phyloP scores from a whole-genome alignment of 495 filamentous ascomycete species.

The Aspergillus coremiiformis region DNA sequence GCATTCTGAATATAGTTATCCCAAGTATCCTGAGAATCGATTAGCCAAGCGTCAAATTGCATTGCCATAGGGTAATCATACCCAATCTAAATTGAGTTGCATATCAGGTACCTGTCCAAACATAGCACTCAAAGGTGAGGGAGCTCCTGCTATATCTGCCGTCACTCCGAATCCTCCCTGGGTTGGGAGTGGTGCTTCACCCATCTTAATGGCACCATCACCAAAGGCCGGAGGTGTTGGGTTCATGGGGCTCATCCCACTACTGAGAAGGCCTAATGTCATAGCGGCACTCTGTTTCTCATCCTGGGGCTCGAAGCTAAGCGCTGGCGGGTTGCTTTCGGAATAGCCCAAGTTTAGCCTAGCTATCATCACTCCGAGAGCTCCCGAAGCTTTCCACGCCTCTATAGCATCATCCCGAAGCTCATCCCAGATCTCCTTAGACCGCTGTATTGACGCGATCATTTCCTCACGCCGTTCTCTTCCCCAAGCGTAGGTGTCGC shows the following conservation, averaged over 20 bases:
- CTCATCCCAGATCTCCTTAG: constrained; percentile 70
- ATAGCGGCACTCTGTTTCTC: constrained; percentile 63
- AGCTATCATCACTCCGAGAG: constrained; percentile 69
- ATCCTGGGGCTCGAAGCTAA: constrained; percentile 30
- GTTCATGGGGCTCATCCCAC: constrained; percentile 58
- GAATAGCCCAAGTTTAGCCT: constrained; percentile 51
- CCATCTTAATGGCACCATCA: constrained; percentile 28
- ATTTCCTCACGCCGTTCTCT: constrained; percentile 66
- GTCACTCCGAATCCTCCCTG: constrained; percentile 30
- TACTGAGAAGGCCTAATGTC: constrained; percentile 72
- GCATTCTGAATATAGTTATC: constrained; percentile 49
- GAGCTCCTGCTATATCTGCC: constrained; percentile 29
- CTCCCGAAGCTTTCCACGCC: constrained; percentile 73
- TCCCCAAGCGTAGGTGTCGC: constrained; percentile 59
- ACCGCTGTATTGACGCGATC: constrained; percentile 62
- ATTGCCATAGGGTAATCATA: constrained; percentile 35
- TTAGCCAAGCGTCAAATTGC: constrained; percentile 11
- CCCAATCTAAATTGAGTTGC: constrained; percentile 71
- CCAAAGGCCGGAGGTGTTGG: constrained; percentile 27
- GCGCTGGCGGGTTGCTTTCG: constrained; percentile 18
- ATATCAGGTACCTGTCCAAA: constrained; percentile 56
- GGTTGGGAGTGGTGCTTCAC: constrained; percentile 24
- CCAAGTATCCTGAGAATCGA: constrained; percentile 42
- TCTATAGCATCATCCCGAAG: constrained; percentile 73
- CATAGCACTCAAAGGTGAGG: constrained; percentile 49